Conservation (phyloP, 371 early-diverging fungal species). For the Mucor racemosus region DNA sequence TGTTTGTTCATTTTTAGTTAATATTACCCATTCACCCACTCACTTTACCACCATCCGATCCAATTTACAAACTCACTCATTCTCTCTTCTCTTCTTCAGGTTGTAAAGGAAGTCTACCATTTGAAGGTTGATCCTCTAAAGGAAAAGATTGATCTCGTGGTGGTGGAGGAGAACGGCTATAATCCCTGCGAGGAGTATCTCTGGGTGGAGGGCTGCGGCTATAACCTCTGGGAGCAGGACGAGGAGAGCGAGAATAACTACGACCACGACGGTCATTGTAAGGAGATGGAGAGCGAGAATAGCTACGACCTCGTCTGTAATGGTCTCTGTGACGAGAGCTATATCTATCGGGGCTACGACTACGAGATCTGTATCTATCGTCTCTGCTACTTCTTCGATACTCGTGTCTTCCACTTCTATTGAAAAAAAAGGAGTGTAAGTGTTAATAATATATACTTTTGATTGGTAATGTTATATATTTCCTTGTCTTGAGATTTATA, state of each 20-base stretch:
- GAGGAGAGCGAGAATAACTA: constrained; percentile 11
- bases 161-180: constrained; percentile 5
- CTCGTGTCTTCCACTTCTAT: background rate
- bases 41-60: background rate
- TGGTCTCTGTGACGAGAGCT: constrained; percentile 10
- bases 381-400: constrained; percentile 6
- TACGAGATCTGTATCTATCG: constrained; percentile 7
- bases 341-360: constrained; percentile 13
- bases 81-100: background rate
- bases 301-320: constrained; percentile 14
- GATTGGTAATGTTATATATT: background rate
- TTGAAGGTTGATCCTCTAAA: background rate
- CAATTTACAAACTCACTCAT: background rate
- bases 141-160: background rate
- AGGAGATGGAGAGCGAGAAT: constrained; percentile 21
- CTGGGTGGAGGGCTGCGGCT: background rate
- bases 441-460: background rate
- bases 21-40: background rate
- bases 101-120: background rate
- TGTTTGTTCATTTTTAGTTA: background rate
- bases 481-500: constrained; percentile 7
- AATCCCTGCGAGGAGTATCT: background rate
- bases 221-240: constrained; percentile 5
- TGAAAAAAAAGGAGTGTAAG: background rate
- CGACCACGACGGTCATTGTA: constrained; percentile 14